A percentile compares a stretch with the other conserved stretches of the same genome.
Evolutionary conservation across 2,329 filamentous ascomycete species (phyloP).

Genomic region (Claviceps sp.): DNA sequence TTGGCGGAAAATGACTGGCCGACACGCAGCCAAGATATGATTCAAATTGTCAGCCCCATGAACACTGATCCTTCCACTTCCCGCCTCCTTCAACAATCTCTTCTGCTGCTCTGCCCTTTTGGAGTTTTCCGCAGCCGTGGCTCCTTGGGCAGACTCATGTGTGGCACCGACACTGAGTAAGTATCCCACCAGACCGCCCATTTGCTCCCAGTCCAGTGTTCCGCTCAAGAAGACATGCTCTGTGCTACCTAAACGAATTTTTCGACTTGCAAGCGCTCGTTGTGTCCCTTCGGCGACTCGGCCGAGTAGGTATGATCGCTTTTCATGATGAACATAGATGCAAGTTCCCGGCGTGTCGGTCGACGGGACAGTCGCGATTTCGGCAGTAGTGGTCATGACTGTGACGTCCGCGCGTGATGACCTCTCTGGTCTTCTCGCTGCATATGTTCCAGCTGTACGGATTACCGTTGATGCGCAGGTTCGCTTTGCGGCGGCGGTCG

Average conservation of each 20-base stretch:
- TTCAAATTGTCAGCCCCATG: constrained; percentile 72
- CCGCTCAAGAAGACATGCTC: constrained; percentile 77
- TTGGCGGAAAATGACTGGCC: constrained; percentile 76
- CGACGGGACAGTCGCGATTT: constrained; percentile 71
- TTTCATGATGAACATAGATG: constrained; percentile 66
- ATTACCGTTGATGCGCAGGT: neutral
- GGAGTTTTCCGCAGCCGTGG: constrained; percentile 24
- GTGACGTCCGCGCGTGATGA: neutral
- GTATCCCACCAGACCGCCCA: constrained; percentile 74
- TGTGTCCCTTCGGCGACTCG: constrained; percentile 75
- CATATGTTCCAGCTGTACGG: neutral
- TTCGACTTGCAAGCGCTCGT: constrained; percentile 57
- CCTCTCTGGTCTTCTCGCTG: neutral
- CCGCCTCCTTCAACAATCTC: constrained; percentile 12
- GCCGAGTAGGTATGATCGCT: constrained; percentile 75
- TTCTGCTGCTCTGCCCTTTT: constrained; percentile 26
- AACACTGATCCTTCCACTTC: constrained; percentile 39
- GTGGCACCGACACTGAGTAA: constrained; percentile 72
- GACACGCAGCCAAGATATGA: constrained; percentile 67
- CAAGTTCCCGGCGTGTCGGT: constrained; percentile 75
- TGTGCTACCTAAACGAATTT: constrained; percentile 48
- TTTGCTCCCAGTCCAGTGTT: constrained; percentile 57
- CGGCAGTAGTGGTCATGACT: constrained; percentile 59
- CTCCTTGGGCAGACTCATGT: constrained; percentile 33
- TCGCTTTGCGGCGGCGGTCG: neutral